Base-by-base conservation (phyloP, 768 basidiomycete species). In the Suillus cothurnatus region DNA sequence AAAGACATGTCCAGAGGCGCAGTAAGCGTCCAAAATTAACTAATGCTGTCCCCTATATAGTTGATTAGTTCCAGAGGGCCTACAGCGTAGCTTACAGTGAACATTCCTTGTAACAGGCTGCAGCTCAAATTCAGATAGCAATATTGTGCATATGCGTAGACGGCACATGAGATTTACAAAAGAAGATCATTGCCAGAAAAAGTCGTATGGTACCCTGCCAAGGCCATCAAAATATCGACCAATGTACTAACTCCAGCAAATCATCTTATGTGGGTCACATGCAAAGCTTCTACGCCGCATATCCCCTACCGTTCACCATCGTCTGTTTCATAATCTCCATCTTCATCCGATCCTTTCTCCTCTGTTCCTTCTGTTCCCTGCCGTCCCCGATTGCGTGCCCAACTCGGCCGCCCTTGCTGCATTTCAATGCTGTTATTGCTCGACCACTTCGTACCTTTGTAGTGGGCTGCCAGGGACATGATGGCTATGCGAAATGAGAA, bases 401-500 rank as follows among this genome's bases (percentile, higher is more conserved):
- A 69, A 15, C 74, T 73, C 15, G 72, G 67, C 57, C 60, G 69
- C 19, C 68, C 70, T 34, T 70, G 72, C 36, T 69, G 75, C 43
- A 43, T 62, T 36, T 69, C 66, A 6, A 66, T 59, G 49, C 58
- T 57, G 55, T 53, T 61, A 38, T 52, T 67, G 38, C 61, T 62
- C 12, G 62, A 64, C 52, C 55, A 61, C 36, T 45, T 31, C 26
- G 45, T 61, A 50, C 66, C 62, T 49, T 65, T 67, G 47, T 78
- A 79, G 55, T 45, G 71, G 55, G 55, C 69, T 3, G 79, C 74
- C 41, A 78, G 61, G 55, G 62, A 72, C 60, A 74, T 26, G 17
- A 76, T 62, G 26, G 66, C 75, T 78, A 21, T 43, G 23, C 19
- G 26, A 32, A 21, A 58, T 43, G 26, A 61, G 7, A 6, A 21